Conservation (phyloP, 2,329 filamentous ascomycete genomes). For the Exophiala alcalophila region DNA sequence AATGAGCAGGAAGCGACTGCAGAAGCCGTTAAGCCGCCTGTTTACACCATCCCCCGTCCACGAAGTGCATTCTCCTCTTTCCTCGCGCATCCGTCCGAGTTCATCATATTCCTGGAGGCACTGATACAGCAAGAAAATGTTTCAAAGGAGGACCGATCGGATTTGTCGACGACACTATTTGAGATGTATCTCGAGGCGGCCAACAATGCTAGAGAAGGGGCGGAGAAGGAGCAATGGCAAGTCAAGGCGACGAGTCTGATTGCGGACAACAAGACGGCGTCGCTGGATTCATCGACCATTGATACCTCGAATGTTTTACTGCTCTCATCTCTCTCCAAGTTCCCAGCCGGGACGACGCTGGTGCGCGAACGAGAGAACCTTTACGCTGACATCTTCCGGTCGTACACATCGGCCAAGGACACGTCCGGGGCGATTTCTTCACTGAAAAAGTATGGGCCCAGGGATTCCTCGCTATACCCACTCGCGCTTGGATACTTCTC, state of each 20-base stretch:
- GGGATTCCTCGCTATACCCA: conserved; percentile 88
- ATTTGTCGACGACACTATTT: conserved; percentile 91
- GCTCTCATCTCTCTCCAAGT: conserved; percentile 86
- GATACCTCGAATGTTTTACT: conserved; percentile 93
- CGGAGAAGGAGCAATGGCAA: conserved; percentile 74
- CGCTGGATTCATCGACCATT: conserved; percentile 56
- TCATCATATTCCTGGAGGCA: conserved; percentile 88
- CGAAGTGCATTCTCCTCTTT: conserved; percentile 93
- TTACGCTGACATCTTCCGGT: conserved; percentile 92
- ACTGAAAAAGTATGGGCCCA: conserved; percentile 82
- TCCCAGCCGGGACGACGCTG: conserved; percentile 83
- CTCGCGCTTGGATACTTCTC: conserved; percentile 92
- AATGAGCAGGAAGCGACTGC: too few species aligned
- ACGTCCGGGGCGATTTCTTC: conserved; percentile 87
- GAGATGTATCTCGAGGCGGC: conserved; percentile 97
- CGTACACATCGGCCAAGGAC: conserved; percentile 88
- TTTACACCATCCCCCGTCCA: conserved; percentile 78
- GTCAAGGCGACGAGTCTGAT: conserved; percentile 86
- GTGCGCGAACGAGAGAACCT: conserved; percentile 92
- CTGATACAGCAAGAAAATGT: conserved; percentile 70
- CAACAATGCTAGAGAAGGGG: conserved; percentile 64
- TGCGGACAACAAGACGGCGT: conserved; percentile 57
- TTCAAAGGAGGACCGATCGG: conserved; percentile 71
- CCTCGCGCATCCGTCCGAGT: conserved; percentile 87
- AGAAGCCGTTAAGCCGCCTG: conserved; percentile 49